Percentiles rank a stretch among this genome's conserved stretches.
These are phyloP conservation scores for Pseudogymnoascus sp. DNA, from an alignment of 2,329 filamentous ascomycete species.

Conservation along the genomic window DNA sequence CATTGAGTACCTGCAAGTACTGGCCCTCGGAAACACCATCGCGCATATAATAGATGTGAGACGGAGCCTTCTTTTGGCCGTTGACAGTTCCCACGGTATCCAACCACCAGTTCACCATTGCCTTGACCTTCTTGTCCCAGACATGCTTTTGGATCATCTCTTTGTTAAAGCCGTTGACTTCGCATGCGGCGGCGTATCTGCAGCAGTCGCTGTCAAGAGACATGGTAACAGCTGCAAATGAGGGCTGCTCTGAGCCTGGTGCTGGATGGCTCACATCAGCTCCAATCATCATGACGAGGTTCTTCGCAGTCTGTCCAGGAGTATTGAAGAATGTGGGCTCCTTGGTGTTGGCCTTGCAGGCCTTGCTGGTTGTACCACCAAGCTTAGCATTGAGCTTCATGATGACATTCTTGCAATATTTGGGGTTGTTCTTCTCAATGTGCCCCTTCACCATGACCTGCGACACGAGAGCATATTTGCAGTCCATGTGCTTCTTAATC, in stretches of 20 bases:
- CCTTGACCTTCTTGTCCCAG: constrained; percentile 50
- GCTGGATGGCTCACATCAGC: constrained; percentile 82
- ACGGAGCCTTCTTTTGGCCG: constrained; percentile 45
- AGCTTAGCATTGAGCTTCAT: constrained; percentile 98
- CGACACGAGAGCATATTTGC: constrained; percentile 71
- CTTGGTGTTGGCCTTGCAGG: constrained; percentile 10
- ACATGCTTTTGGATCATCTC: constrained; percentile 56
- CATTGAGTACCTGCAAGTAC: constrained; percentile 67
- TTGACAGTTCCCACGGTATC: constrained; percentile 34
- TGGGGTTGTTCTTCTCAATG: constrained; percentile 59
- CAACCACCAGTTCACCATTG: constrained; percentile 62
- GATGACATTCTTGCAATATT: constrained; percentile 87
- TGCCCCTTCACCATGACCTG: constrained; percentile 72
- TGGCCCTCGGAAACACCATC: constrained; percentile 88
- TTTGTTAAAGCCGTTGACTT: constrained; percentile 74
- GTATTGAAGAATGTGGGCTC: not conserved
- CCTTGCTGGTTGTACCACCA: constrained; percentile 63
- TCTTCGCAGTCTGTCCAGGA: not conserved
- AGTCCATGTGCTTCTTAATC: constrained; percentile 84
- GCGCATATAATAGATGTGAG: constrained; percentile 83
- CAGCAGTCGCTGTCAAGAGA: constrained; percentile 63
- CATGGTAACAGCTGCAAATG: constrained; percentile 81
- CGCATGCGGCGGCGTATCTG: constrained; percentile 69
- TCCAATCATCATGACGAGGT: constrained; percentile 67
- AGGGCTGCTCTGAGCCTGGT: constrained; percentile 58